Evolutionary conservation across 805 yeast species (phyloP).

Genomic region (Lipomyces oligophaga): DNA sequence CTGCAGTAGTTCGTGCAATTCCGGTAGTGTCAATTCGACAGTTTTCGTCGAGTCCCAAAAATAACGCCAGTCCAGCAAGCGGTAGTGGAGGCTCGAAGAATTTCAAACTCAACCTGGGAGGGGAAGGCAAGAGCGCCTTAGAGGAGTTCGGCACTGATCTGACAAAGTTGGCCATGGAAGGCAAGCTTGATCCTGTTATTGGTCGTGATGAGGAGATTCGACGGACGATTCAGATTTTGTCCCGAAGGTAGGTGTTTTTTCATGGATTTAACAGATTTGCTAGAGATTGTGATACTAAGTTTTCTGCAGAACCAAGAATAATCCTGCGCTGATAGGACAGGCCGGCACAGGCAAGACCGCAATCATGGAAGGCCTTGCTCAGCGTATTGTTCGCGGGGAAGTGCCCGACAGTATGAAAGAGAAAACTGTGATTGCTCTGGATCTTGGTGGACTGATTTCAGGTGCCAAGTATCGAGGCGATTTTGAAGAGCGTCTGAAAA

Average conservation of each 20-base stretch:
- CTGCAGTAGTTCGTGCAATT: too few species aligned
- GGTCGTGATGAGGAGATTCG: conserved; percentile 95
- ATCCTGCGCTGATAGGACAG: conserved; percentile 90
- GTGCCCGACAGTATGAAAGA: conserved; percentile 93
- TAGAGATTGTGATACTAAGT: neutral
- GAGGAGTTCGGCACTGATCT: conserved; percentile 82
- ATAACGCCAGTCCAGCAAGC: too few species aligned
- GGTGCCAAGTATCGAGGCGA: conserved; percentile 97
- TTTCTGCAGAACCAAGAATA: conserved; percentile 63
- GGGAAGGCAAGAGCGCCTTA: conserved; percentile 51
- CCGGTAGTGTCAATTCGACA: too few species aligned
- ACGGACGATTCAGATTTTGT: conserved; percentile 85
- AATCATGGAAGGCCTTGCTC: conserved; percentile 93
- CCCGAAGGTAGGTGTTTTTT: conserved; percentile 51
- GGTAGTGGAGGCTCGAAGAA: conserved; percentile 18
- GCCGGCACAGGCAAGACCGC: conserved; percentile 99
- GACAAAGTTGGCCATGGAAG: conserved; percentile 81
- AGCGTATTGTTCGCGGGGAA: conserved; percentile 82
- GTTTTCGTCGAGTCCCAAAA: too few species aligned
- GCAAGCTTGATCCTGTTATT: conserved; percentile 92
- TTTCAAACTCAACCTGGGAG: conserved; percentile 45
- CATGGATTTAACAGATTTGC: neutral
- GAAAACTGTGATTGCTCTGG: conserved; percentile 77
- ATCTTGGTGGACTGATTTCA: conserved; percentile 81
- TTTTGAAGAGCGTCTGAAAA: conserved; percentile 84